Conservation (phyloP, 257 asterid species). For the Ilex asprella region DNA sequence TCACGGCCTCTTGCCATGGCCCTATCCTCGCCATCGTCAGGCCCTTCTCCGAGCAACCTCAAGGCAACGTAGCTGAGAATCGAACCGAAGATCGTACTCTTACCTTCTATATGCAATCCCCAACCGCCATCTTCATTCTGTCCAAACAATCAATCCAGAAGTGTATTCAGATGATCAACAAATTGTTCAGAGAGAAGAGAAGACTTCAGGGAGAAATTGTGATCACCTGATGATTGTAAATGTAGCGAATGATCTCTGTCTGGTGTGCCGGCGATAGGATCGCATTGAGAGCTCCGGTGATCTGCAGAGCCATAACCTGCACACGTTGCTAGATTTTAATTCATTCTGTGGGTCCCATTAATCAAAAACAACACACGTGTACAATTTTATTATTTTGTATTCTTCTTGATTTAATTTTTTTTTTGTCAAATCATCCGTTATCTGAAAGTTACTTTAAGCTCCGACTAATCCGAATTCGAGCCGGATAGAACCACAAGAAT, state of each 20-base stretch:
- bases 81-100: conserved; percentile 35
- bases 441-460: too few species aligned
- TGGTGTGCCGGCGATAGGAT: conserved; percentile 27
- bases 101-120: conserved; percentile 45
- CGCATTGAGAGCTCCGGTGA: conserved; percentile 20
- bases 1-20: conserved; percentile 30
- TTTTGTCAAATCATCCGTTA: too few species aligned
- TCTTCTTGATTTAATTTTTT: too few species aligned
- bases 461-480: too few species aligned
- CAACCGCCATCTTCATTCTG: conserved; percentile 60
- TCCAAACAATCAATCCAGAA: neutral
- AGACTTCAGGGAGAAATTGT: neutral
- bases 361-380: too few species aligned
- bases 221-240: conserved; percentile 40
- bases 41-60: conserved; percentile 38
- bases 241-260: conserved; percentile 37
- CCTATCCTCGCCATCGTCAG: conserved; percentile 17
- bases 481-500: too few species aligned
- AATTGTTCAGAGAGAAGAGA: too few species aligned
- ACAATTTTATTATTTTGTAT: too few species aligned
- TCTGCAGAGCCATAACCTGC: conserved; percentile 33
- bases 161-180: too few species aligned
- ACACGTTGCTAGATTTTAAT: neutral
- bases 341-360: too few species aligned
- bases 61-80: conserved; percentile 26